Base-by-base conservation (phyloP, 805 yeast genomes). In the Starmera pachycereana region DNA sequence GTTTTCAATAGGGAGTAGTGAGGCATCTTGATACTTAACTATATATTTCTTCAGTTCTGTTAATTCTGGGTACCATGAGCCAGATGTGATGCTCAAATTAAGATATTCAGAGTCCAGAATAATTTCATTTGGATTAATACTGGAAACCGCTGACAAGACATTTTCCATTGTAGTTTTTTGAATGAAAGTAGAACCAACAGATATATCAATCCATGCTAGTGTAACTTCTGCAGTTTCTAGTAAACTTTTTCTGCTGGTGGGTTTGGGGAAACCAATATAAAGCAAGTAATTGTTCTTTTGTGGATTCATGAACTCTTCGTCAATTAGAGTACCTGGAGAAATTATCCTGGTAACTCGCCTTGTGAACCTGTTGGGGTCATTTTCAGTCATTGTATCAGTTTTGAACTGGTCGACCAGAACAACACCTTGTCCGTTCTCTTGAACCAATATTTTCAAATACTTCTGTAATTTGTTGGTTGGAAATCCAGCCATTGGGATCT, bases 271-370 rank as follows among this genome's bases (percentile, higher is more conserved):
- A 8, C 73, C 70, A 12, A 90, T 67, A 5, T 85, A 72, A 19
- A 81, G 64, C 30, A 90, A 61, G 53, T 69, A 87, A 52, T 88
- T 86, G 49, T 83, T 83, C 37, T 74, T 71, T 43, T 74, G 75
- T 42, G 75, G 76, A 54, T 87, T 83, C 52, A 90, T 63, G 45
- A 90, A 79, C 0, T 82, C 77, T 50, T 90, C 97, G 52, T 86
- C 96, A 10, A 90, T 73, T 29, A 90, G 69, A 0, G 97, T 90
- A 1, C 98, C 98, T 0, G 97, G 96, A 0, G 97, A 81, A 2
- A 92, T 76, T 8, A 90, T 75, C 33, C 97, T 65, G 7, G 86
- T 71, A 0, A 92, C 76, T 29, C 84, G 79, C 36, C 98, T 66
- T 33, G 72, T 74, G 16, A 81, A 71, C 32, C 55, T 57, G 28